Evolutionary conservation across 257 asterid genomes (phyloP).

Genomic region (Petunia axillaris): DNA sequence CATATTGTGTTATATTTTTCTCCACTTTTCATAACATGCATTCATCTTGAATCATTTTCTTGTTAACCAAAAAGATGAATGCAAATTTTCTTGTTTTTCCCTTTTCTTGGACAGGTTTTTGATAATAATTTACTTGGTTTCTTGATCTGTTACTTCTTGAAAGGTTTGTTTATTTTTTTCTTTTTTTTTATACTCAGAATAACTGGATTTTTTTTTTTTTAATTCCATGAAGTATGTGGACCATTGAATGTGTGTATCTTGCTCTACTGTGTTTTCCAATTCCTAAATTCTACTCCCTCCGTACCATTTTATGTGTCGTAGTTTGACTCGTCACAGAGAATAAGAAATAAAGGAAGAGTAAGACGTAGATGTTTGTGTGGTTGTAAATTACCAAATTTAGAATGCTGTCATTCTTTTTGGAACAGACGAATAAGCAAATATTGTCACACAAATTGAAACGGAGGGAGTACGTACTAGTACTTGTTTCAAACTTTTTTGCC

Average conservation of each 20-base stretch:
- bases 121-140: background rate
- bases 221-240: slow-evolving; percentile 18
- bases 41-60: background rate
- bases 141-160: background rate
- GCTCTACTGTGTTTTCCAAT: background rate
- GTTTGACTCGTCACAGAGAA: no score
- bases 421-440: no score
- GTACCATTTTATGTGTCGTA: no score
- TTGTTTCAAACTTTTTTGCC: background rate
- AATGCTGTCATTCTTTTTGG: no score
- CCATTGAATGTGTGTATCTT: slow-evolving; percentile 47
- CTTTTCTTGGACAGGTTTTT: slow-evolving; percentile 34
- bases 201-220: slow-evolving; percentile 4
- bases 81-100: background rate
- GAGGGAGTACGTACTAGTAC: no score
- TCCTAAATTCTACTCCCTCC: background rate
- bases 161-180: slow-evolving; percentile 10
- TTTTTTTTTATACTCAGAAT: background rate
- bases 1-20: background rate
- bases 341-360: no score
- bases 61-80: background rate
- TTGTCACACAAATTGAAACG: no score
- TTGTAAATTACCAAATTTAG: no score
- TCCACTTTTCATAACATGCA: background rate
- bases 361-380: no score